Evolutionary conservation across 1,284 basidiomycete species (phyloP), one percentile per base, ranked within the genome.

Genomic region (Omphalotus olearius): DNA sequence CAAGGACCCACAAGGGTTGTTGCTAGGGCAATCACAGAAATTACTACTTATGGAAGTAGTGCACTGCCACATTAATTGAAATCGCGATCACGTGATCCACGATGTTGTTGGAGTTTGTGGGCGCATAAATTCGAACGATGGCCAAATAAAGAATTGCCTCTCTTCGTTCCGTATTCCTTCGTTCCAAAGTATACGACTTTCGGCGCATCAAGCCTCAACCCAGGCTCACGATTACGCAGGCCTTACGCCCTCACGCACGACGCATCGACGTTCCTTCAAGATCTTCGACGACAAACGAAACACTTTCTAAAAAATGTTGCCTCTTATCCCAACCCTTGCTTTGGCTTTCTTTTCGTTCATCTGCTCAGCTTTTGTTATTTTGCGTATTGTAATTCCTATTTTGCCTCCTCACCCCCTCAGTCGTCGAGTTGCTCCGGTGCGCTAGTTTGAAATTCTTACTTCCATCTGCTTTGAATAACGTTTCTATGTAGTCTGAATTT

Each of bases 341-440:
- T 78, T 88, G 59, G 78, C 80, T 64, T 75, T 88, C 61, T 55
- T 85, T 59, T 88, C 85, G 46, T 83, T 88, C 68, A 64, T 80
- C 60, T 77, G 74, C 63, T 88, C 86, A 51, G 80, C 75, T 60
- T 86, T 85, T 62, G 76, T 87, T 60, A 79, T 88, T 68, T 76
- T 88, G 60, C 80, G 82, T 62, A 82, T 85, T 63, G 62, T 86
- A 60, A 72, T 86, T 61, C 83, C 86, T 54, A 81, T 87, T 63
- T 65, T 88, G 52, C 85, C 84, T 36, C 81, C 83, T 51, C 76
- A 80, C 60, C 82, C 83, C 39, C 71, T 87, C 63, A 85, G 82
- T 67, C 78, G 78, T 69, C 80, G 81, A 60, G 82, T 84, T 62
- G 73, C 79, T 65, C 83, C 83, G 47, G 85, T 87, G 62, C 56